Evolutionary conservation across 768 basidiomycete species (phyloP), one percentile per base, ranked within the genome.

Genomic region (Lentinula aciculospora): DNA sequence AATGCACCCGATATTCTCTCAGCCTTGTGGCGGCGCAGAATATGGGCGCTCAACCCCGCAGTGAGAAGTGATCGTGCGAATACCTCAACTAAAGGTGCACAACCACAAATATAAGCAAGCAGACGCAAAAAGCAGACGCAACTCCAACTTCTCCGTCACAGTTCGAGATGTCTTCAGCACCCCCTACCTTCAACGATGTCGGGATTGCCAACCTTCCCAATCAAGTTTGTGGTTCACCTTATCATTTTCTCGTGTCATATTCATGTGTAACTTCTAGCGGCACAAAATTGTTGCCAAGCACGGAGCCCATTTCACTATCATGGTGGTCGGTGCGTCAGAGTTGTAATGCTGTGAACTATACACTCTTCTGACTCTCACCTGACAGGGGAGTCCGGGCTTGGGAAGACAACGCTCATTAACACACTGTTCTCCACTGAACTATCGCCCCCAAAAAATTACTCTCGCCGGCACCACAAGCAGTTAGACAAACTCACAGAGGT

Each of bases 251-350:
- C 37, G 29, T 29, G 21, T 39, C 19, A 53, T 62, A 49, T 9
- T n/a, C 12, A 32, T 19, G 32, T 12, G 4, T 37, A 36, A n/a
- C 15, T 57, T 21, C 21, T 70, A 98, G 95, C 87, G 91, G 80
- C 97, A 99, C 81, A 98, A 98, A 81, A 98, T 98, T 70, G 94
- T 98, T 62, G 95, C 94, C 61, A 96, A 98, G 80, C 87, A 81
- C 68, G 97, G 97, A 60, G 93, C 90, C 6, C 95, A 98, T 76
- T 98, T 98, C 77, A 98, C 97, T 58, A 84, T 99, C 67, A 99
- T 99, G 97, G 97, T 98, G 45, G 95, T 98, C 60, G 97, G 97
- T 93, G 66, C 70, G 89, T 70, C 28, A 53, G 36, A 25, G 4
- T 3, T 10, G 25, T 5, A 23, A 9, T 9, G 12, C 6, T 37